A percentile compares a stretch with the other conserved stretches of the same genome.
These are phyloP conservation scores for Fusarium tupiense DNA, from an alignment of 2,329 filamentous ascomycete genomes.

Conservation along the genomic window DNA sequence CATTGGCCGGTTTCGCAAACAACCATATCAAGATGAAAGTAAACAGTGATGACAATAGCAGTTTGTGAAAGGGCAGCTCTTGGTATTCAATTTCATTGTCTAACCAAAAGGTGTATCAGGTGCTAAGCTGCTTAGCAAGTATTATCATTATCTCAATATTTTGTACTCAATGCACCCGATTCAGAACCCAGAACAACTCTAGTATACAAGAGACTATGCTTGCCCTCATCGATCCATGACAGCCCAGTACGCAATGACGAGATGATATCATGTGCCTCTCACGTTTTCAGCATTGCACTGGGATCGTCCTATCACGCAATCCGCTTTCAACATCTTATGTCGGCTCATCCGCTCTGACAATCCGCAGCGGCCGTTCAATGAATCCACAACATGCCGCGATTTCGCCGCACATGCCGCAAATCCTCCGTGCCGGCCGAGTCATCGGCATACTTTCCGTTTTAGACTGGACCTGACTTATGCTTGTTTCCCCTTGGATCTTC, in stretches of 20 bases:
- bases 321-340: slow-evolving; percentile 21
- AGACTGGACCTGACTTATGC: slow-evolving; percentile 24
- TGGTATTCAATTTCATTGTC: slow-evolving; percentile 5
- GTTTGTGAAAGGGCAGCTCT: not conserved
- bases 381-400: slow-evolving; percentile 37
- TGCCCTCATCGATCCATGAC: not conserved
- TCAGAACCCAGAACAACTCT: slow-evolving; percentile 19
- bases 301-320: slow-evolving; percentile 42
- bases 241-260: slow-evolving; percentile 11
- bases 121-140: slow-evolving; percentile 12
- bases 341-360: slow-evolving; percentile 32
- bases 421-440: slow-evolving; percentile 34
- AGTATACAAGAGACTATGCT: slow-evolving; percentile 16
- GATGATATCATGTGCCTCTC: slow-evolving; percentile 18
- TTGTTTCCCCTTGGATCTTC: slow-evolving; percentile 10
- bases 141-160: slow-evolving; percentile 32
- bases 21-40: not conserved
- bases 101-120: slow-evolving; percentile 17
- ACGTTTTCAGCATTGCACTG: slow-evolving; percentile 20
- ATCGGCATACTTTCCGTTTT: slow-evolving; percentile 30
- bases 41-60: not conserved
- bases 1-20: slow-evolving; percentile 25
- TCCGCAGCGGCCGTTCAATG: slow-evolving; percentile 16
- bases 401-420: slow-evolving; percentile 41
- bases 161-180: slow-evolving; percentile 10